A percentile compares a stretch with the other conserved stretches of the same genome.
These are phyloP conservation scores for Trypanosoma mega DNA, from an alignment of 208 protist genomes.

Conservation along the genomic window DNA sequence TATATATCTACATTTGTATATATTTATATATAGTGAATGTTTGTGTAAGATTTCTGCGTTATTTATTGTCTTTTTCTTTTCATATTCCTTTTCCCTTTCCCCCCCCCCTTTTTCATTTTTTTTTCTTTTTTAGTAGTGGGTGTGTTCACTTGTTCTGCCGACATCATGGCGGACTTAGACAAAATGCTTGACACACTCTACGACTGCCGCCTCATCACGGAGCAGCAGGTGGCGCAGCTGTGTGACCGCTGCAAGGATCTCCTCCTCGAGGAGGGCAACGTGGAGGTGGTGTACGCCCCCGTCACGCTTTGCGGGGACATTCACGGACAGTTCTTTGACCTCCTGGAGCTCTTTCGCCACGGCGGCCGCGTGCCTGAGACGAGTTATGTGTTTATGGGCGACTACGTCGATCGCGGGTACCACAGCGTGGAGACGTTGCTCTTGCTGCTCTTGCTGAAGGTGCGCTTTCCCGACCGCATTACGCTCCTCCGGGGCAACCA, in stretches of 20 bases:
- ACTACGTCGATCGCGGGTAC: constrained; percentile 95
- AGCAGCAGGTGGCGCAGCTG: constrained; percentile 86
- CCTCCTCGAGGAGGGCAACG: constrained; percentile 93
- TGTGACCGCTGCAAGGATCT: constrained; percentile 90
- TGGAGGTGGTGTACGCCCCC: constrained; percentile 94
- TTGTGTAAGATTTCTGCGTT: background rate
- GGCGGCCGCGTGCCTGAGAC: constrained; percentile 88
- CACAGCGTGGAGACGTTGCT: constrained; percentile 93
- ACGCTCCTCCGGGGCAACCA: constrained; percentile 97
- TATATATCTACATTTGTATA: constrained; percentile 12
- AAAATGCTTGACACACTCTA: constrained; percentile 73
- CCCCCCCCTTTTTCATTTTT: too few species aligned
- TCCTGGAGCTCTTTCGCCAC: constrained; percentile 96
- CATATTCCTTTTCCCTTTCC: too few species aligned
- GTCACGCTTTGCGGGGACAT: constrained; percentile 99
- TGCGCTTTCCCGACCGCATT: constrained; percentile 93
- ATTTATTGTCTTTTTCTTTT: constrained; percentile 6
- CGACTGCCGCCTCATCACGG: constrained; percentile 90
- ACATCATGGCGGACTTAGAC: constrained; percentile 42
- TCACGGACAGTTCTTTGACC: constrained; percentile 99
- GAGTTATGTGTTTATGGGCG: constrained; percentile 91
- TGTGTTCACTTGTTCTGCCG: too few species aligned
- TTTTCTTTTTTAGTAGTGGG: constrained; percentile 3
- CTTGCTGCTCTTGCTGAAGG: constrained; percentile 92
- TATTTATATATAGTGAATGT: background rate